Evolutionary conservation across 192 early-diverging fungal genomes (phyloP), one percentile per base, ranked within the genome.

Genomic region (Backusella tuberculispora): DNA sequence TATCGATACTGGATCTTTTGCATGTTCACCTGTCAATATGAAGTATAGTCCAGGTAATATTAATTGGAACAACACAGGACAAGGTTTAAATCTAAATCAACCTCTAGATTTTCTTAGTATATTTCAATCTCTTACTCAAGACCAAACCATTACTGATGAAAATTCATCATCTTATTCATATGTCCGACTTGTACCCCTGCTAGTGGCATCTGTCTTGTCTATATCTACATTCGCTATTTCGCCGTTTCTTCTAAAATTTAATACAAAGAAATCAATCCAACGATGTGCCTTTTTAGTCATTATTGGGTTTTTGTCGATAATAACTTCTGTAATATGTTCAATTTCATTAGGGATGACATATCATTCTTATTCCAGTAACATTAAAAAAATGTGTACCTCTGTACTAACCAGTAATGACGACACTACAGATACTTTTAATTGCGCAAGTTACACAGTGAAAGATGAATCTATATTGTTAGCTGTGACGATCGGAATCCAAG

Each of bases 11-110:
- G 26, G 15, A 43, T 29, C 26, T 4, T 38, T 50, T 19, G 21
- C 21, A 17, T 72, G 71, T 19, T 69, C 75, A 12, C 10, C 75
- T 38, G 26, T 46, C 26, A 24, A 21, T 44, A 46, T 76, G 34
- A 63, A 63, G n/a, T 76, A 63, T 63, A 42, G 63, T 41, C 40
- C 70, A 43, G 75, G 75, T 76, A 76, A 63, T 37, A 38, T 4
- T 50, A 12, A 24, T 53, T 72, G 29, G n/a, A 17, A 17, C 17
- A 19, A 24, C 12, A 72, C n/a, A 48, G 19, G 12, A 19, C 50
- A 72, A 44, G 19, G 24, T 5, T 60, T 41, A 60, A 48, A 41
- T 38, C 21, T 42, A 60, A 63, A 37, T 50, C 9, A 40, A 34
- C 45, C 47, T 29, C 48, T 13, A 72, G 38, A 72, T 60, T 40